phyloP scores from a whole-genome alignment of 2,329 filamentous ascomycete species.

The Trichoderma sp. region DNA sequence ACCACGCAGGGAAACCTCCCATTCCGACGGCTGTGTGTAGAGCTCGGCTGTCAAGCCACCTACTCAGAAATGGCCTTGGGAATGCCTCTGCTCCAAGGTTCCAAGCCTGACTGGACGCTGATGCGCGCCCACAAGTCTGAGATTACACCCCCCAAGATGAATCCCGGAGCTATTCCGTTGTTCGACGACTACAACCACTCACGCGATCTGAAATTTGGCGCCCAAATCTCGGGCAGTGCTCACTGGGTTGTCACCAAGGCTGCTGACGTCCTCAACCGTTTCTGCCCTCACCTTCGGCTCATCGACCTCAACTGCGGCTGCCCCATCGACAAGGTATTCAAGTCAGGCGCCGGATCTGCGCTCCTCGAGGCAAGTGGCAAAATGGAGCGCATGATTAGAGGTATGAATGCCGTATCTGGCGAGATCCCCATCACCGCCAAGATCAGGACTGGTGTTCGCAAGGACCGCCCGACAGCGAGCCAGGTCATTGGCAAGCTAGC shows the following conservation, averaged over 20 bases:
- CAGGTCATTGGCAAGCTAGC: slow-evolving; percentile 82
- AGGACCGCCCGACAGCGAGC: slow-evolving; percentile 74
- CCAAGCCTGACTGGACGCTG: slow-evolving; percentile 91
- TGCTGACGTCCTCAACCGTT: slow-evolving; percentile 74
- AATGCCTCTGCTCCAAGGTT: slow-evolving; percentile 83
- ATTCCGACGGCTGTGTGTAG: slow-evolving; percentile 85
- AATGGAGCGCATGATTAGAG: slow-evolving; percentile 89
- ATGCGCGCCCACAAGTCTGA: slow-evolving; percentile 91
- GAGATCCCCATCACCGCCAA: slow-evolving; percentile 93
- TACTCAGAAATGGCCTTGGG: slow-evolving; percentile 99
- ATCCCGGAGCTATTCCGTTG: slow-evolving; percentile 51
- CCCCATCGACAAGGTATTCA: slow-evolving; percentile 91
- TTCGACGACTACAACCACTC: slow-evolving; percentile 79
- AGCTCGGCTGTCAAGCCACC: slow-evolving; percentile 86
- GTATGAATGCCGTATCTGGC: slow-evolving; percentile 92
- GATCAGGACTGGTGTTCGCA: slow-evolving; percentile 87
- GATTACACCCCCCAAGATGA: slow-evolving; percentile 68
- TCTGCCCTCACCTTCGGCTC: slow-evolving; percentile 80
- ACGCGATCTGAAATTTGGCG: slow-evolving; percentile 84
- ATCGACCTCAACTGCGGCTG: slow-evolving; percentile 97
- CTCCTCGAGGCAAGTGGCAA: slow-evolving; percentile 87
- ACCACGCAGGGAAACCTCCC: slow-evolving; percentile 97
- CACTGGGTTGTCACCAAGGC: slow-evolving; percentile 89
- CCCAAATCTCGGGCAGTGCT: slow-evolving; percentile 89
- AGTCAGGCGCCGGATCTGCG: slow-evolving; percentile 84